A percentile compares a stretch with the other conserved stretches of the same genome.
Conservation (phyloP, 73 alveolate species). For the Symbiodinium natans region DNA sequence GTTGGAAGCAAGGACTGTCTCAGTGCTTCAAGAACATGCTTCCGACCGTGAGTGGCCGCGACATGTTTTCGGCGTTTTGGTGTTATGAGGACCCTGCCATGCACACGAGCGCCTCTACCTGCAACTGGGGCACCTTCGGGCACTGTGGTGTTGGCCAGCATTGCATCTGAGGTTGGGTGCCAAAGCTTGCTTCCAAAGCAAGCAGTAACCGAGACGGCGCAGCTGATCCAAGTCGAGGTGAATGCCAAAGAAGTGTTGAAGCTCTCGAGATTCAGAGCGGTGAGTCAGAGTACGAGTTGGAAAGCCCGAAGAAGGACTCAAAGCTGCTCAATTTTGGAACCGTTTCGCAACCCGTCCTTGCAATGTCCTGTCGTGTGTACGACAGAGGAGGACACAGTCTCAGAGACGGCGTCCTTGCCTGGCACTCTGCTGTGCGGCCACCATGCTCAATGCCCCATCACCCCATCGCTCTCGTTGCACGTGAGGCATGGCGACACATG, state of each 20-base stretch:
- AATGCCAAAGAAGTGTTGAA: too few relatives aligned
- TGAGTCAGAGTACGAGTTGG: too few relatives aligned
- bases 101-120: not conserved
- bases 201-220: not conserved
- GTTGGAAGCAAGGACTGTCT: not conserved
- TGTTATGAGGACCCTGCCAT: not conserved
- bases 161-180: constrained; percentile 15
- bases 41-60: not conserved
- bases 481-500: constrained; percentile 3
- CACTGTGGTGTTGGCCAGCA: not conserved
- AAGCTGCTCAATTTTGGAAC: too few relatives aligned
- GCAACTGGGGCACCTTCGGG: too few relatives aligned
- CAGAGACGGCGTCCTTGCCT: not conserved
- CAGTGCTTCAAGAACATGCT: not conserved
- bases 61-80: not conserved
- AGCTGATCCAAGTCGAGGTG: not conserved
- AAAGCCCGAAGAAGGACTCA: not conserved
- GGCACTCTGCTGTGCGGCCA: too few relatives aligned
- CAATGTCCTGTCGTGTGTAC: too few relatives aligned
- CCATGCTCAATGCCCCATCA: too few relatives aligned
- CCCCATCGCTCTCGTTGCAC: not conserved
- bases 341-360: too few relatives aligned
- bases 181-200: constrained; percentile 62
- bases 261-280: too few relatives aligned
- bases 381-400: too few relatives aligned